Evolutionary conservation across 2,329 filamentous ascomycete genomes (phyloP), one percentile per base, ranked within the genome.

Genomic region (Colletotrichum chrysophilum): DNA sequence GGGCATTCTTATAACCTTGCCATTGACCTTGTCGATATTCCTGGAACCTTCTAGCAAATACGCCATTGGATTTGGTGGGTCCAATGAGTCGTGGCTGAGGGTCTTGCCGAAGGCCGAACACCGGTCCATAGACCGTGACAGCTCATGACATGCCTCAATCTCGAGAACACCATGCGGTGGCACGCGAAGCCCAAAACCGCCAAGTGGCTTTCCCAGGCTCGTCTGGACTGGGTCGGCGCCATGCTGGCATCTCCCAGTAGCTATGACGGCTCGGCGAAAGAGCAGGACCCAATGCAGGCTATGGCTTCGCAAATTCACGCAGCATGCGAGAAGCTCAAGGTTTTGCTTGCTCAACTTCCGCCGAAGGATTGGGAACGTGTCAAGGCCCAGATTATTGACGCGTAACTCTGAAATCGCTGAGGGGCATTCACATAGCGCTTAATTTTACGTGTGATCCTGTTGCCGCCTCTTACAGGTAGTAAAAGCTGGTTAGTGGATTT

Each of bases 331-430:
- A 43, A 43, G 8, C 38, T 43, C 18, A 18, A 43, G 38, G 18
- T 6, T 43, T 10, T 43, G 5, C 38, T 43, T n/a, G 18, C 9
- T 43, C 4, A 43, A 1, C 38, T 43, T 2, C 38, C 18, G 38
- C 18, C 38, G 3, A 43, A n/a, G 4, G 38, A 43, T 43, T 0
- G 2, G 3, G 18, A n/a, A 10, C 38, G 18, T 0, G 4, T 43
- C 9, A 43, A 43, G 1, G 18, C 38, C 8, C 38, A 43, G 0
- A 43, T n/a, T 12, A 43, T 43, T 43, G 38, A 43, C 8, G 38
- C 18, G 38, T 43, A n/a, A 43, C 18, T 43, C 16, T 5, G 38
- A 1, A 5, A n/a, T 1, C 8, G 38, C 38, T 43, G 16, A 10
- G 36, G 2, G 2, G 38, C 2, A 9, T 10, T 18, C 38, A 5